Conservation (phyloP, 83 land plant genomes). For the Picea mariana region DNA sequence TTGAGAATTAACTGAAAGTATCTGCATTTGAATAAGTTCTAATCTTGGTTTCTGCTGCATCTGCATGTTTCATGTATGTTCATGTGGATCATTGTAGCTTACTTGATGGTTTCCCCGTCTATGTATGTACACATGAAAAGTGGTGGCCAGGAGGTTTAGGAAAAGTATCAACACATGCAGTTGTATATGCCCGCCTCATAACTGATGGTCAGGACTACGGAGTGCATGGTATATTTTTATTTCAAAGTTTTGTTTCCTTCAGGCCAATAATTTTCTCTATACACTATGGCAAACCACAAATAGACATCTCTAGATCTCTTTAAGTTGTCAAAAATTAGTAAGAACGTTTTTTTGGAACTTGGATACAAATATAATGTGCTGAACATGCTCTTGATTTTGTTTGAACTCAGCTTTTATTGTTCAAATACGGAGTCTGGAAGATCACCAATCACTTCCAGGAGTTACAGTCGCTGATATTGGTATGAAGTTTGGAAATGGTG, state of each 20-base stretch:
- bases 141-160: conserved; percentile 99
- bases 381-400: conserved; percentile 2
- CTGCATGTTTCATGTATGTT: not conserved
- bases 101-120: not conserved
- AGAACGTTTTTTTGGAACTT: not conserved
- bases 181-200: conserved; percentile 94
- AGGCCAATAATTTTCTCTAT: not conserved
- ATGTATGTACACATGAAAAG: conserved; percentile 33
- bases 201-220: conserved; percentile 88
- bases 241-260: not conserved
- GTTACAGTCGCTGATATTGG: conserved; percentile 98
- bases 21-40: not conserved
- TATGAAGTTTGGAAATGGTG: conserved; percentile 97
- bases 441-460: conserved; percentile 91
- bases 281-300: not conserved
- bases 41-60: not conserved
- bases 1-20: not conserved
- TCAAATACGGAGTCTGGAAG: conserved; percentile 94
- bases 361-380: not conserved
- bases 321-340: not conserved
- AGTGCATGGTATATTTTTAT: conserved; percentile 71
- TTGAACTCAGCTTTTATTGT: conserved; percentile 80
- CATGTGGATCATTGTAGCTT: not conserved
- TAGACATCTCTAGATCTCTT: not conserved
- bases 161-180: conserved; percentile 96